Evolutionary conservation across 345 rosid species (phyloP).

Genomic region (Sonneratia caseolaris): DNA sequence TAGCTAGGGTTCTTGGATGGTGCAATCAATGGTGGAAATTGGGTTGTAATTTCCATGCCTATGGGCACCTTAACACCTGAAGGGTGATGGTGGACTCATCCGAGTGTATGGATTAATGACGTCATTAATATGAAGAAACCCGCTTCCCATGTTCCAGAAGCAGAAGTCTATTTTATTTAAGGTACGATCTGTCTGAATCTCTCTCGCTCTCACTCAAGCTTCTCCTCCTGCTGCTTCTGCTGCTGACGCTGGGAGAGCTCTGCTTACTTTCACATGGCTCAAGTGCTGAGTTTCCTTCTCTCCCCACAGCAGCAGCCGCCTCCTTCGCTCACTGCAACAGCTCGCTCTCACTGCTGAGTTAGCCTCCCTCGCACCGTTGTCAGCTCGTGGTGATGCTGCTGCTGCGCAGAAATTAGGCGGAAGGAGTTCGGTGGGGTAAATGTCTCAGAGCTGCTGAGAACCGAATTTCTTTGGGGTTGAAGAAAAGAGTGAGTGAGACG

Average conservation of each 20-base stretch:
- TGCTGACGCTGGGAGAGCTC: background rate
- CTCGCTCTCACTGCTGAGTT: background rate
- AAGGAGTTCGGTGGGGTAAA: background rate
- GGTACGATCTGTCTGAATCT: no score
- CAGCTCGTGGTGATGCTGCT: background rate
- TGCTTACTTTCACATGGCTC: background rate
- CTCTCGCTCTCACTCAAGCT: no score
- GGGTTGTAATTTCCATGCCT: no score
- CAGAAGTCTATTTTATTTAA: no score
- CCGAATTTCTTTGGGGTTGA: background rate
- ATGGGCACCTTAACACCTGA: no score
- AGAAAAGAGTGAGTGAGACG: background rate
- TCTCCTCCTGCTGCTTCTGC: no score
- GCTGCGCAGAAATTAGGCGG: background rate
- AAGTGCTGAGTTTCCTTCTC: background rate
- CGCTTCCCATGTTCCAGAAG: no score
- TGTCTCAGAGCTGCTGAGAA: background rate
- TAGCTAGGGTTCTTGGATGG: no score
- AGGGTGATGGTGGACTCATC: no score
- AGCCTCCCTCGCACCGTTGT: background rate
- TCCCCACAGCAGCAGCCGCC: background rate
- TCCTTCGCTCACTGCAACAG: background rate
- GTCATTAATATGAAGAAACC: no score
- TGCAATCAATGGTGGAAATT: no score
- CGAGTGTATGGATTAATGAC: no score